These are phyloP conservation scores for Coemansia sp. DNA, from an alignment of 192 early-diverging fungal species.

Conservation along the genomic window DNA sequence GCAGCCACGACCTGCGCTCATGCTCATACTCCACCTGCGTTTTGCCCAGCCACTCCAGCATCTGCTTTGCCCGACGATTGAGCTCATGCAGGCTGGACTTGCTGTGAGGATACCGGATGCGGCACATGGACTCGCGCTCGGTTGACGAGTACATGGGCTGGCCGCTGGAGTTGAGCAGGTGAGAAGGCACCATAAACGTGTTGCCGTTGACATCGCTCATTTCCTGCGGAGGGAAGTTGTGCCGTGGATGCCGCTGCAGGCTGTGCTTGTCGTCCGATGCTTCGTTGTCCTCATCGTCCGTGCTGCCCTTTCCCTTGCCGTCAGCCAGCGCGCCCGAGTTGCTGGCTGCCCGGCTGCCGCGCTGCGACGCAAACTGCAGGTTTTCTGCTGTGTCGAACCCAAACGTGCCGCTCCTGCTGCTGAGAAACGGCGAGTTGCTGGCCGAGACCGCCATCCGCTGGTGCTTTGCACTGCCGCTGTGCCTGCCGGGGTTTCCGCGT, in stretches of 20 bases:
- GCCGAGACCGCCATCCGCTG: conserved; percentile 38
- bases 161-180: conserved; percentile 39
- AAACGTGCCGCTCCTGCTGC: conserved; percentile 10
- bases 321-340: not conserved
- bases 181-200: conserved; percentile 27
- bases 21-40: conserved; percentile 49
- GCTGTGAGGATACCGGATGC: conserved; percentile 45
- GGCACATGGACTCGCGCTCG: conserved; percentile 37
- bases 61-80: conserved; percentile 47
- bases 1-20: conserved; percentile 31
- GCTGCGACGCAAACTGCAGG: conserved; percentile 12
- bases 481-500: conserved; percentile 7
- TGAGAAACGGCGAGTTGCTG: conserved; percentile 37
- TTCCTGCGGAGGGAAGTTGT: conserved; percentile 34
- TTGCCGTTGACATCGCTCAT: conserved; percentile 39
- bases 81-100: conserved; percentile 36
- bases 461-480: conserved; percentile 15
- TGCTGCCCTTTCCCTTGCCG: not conserved
- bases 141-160: conserved; percentile 49
- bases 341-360: conserved; percentile 1
- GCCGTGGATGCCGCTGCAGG: conserved; percentile 20
- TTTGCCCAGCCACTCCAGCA: conserved; percentile 53
- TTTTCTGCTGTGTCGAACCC: conserved; percentile 7
- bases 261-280: not conserved
- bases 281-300: not conserved